A percentile compares a stretch with the other conserved stretches of the same genome.
These are phyloP conservation scores for Stagonosporopsis rhizophila DNA, from an alignment of 2,329 filamentous ascomycete genomes.

Conservation along the genomic window DNA sequence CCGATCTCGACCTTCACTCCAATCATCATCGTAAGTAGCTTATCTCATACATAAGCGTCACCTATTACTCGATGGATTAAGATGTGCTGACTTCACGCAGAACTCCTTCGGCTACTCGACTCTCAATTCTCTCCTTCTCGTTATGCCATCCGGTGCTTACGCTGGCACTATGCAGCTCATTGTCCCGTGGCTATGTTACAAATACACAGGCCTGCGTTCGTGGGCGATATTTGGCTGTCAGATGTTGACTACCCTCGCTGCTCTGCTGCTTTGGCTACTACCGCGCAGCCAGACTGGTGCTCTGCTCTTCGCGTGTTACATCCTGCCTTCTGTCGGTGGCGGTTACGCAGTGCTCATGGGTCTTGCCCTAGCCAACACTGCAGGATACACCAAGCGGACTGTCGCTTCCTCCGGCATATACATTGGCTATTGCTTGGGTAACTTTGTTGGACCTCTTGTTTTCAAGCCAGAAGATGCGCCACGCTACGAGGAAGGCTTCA, in stretches of 20 bases:
- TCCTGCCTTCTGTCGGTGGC: constrained; percentile 54
- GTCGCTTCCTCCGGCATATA: constrained; percentile 57
- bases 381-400: constrained; percentile 55
- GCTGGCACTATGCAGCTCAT: constrained; percentile 28
- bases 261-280: constrained; percentile 42
- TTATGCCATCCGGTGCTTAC: constrained; percentile 30
- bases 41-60: not conserved
- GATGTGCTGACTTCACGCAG: not conserved
- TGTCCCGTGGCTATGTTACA: constrained; percentile 33
- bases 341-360: constrained; percentile 60
- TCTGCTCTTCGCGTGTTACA: constrained; percentile 56
- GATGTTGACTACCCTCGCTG: constrained; percentile 50
- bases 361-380: constrained; percentile 57
- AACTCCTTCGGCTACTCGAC: constrained; percentile 29
- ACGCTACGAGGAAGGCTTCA: constrained; percentile 50
- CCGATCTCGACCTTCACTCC: constrained; percentile 30
- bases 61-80: not conserved
- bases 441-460: constrained; percentile 43
- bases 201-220: constrained; percentile 22
- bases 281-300: constrained; percentile 47
- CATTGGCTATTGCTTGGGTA: constrained; percentile 57
- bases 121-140: constrained; percentile 27
- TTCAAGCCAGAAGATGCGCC: constrained; percentile 28
- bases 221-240: constrained; percentile 36
- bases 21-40: constrained; percentile 25